Percentiles rank a stretch among this genome's conserved stretches.
These are phyloP conservation scores for Aspergillus clavatus DNA, from an alignment of 2,329 filamentous ascomycete species.

Conservation along the genomic window DNA sequence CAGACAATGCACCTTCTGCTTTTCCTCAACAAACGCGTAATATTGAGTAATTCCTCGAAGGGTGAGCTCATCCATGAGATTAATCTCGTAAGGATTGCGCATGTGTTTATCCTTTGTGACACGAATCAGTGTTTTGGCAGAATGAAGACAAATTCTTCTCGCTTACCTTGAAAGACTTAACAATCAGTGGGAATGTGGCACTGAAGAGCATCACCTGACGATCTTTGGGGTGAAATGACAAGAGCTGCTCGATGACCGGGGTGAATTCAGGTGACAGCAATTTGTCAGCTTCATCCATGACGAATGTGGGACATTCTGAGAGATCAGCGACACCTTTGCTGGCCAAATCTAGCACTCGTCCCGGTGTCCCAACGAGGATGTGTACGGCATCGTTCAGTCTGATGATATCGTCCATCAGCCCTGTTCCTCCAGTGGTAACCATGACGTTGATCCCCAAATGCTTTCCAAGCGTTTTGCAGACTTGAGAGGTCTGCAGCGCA, in stretches of 20 bases:
- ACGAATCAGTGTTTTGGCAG: not conserved
- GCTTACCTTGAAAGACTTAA: constrained; percentile 79
- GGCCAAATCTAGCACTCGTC: constrained; percentile 90
- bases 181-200: constrained; percentile 92
- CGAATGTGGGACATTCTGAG: constrained; percentile 92
- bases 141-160: not conserved
- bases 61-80: constrained; percentile 98
- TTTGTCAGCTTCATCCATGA: constrained; percentile 99
- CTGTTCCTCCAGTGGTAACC: constrained; percentile 96
- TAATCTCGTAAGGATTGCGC: constrained; percentile 94
- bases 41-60: constrained; percentile 98
- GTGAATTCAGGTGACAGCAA: constrained; percentile 95
- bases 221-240: constrained; percentile 94
- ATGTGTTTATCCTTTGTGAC: constrained; percentile 79
- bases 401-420: constrained; percentile 92
- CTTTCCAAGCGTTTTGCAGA: constrained; percentile 97
- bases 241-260: constrained; percentile 90
- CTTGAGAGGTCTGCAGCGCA: constrained; percentile 96
- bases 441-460: constrained; percentile 97
- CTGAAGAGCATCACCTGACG: constrained; percentile 99
- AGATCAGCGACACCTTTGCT: constrained; percentile 96
- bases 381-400: constrained; percentile 91
- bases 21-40: constrained; percentile 98
- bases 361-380: constrained; percentile 95
- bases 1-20: constrained; percentile 97